These are phyloP conservation scores for Meripilus lineatus DNA, from an alignment of 1,284 basidiomycete genomes.

Conservation along the genomic window DNA sequence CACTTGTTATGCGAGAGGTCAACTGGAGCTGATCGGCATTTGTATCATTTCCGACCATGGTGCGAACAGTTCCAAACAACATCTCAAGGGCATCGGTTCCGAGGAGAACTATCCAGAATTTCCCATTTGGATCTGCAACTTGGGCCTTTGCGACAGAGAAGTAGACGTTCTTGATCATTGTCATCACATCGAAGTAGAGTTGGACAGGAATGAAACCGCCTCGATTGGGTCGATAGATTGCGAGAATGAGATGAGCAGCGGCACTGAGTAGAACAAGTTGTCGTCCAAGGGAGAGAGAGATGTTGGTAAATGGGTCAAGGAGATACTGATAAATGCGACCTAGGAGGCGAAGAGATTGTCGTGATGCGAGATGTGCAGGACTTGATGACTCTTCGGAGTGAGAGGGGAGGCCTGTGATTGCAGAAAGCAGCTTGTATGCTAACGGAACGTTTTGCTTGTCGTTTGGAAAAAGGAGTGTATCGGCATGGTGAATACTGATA, in stretches of 20 bases:
- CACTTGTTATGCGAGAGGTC: too few species aligned
- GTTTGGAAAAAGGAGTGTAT: too few species aligned
- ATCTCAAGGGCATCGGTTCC: slow-evolving; percentile 34
- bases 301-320: slow-evolving; percentile 28
- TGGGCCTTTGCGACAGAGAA: slow-evolving; percentile 35
- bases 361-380: slow-evolving; percentile 6
- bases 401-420: too few species aligned
- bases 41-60: too few species aligned
- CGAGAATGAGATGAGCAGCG: slow-evolving; percentile 25
- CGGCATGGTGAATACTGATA: too few species aligned
- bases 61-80: too few species aligned
- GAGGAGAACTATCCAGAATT: slow-evolving; percentile 31
- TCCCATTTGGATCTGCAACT: slow-evolving; percentile 24
- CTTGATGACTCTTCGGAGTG: too few species aligned
- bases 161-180: slow-evolving; percentile 34
- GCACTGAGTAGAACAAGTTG: slow-evolving; percentile 32
- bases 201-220: slow-evolving; percentile 24
- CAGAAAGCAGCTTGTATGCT: too few species aligned
- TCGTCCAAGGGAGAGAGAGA: slow-evolving; percentile 28
- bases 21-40: too few species aligned
- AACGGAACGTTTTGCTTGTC: too few species aligned
- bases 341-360: slow-evolving; percentile 11
- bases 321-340: slow-evolving; percentile 20
- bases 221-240: slow-evolving; percentile 18
- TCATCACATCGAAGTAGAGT: slow-evolving; percentile 29